These are phyloP conservation scores for Rhizopogon rudus DNA, from an alignment of 768 basidiomycete species.

Conservation along the genomic window DNA sequence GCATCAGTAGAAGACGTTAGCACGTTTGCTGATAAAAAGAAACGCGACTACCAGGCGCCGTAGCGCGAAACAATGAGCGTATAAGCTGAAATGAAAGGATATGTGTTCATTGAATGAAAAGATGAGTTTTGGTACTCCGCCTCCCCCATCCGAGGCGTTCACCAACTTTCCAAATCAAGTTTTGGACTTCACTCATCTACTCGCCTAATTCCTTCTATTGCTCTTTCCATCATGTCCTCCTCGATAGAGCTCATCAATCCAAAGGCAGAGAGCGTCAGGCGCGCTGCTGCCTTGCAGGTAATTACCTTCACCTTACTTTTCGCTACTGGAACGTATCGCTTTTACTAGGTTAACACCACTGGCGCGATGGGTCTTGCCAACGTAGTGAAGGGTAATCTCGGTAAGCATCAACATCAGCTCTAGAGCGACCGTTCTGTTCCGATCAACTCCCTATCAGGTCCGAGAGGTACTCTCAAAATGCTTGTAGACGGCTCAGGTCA, in stretches of 20 bases:
- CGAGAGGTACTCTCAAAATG: constrained; percentile 98
- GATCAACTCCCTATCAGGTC: constrained; percentile 52
- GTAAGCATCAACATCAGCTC: constrained; percentile 40
- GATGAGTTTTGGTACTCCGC: constrained; percentile 26
- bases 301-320: constrained; percentile 11
- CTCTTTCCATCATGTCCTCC: constrained; percentile 46
- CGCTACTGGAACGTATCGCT: constrained; percentile 16
- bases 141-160: constrained; percentile 21
- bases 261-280: constrained; percentile 88
- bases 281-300: constrained; percentile 91
- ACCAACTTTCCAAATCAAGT: neutral
- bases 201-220: constrained; percentile 3
- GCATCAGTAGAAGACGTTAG: neutral
- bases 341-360: constrained; percentile 74
- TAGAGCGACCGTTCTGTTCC: constrained; percentile 5
- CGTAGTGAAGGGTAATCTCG: constrained; percentile 96
- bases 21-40: constrained; percentile 21
- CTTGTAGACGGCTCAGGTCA: constrained; percentile 96
- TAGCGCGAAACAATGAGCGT: constrained; percentile 19
- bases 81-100: constrained; percentile 13
- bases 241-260: constrained; percentile 96
- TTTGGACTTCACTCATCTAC: neutral
- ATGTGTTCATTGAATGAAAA: constrained; percentile 7
- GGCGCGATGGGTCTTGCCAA: constrained; percentile 96
- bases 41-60: constrained; percentile 30